Evolutionary conservation across 441 rosid genomes (phyloP).

Genomic region (Mallotus repandus): DNA sequence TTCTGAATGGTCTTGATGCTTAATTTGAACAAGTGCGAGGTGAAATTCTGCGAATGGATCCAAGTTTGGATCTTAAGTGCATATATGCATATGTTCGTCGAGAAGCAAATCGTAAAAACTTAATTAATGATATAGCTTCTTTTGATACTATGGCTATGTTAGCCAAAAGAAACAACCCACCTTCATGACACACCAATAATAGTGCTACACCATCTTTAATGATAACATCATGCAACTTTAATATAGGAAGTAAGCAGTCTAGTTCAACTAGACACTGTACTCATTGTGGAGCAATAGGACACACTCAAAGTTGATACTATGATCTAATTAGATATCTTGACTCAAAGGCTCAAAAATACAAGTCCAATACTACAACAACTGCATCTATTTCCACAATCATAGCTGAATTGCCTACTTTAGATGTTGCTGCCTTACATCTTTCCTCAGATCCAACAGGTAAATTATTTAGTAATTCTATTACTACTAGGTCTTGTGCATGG

Average conservation of each 20-base stretch:
- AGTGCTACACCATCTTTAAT: no score
- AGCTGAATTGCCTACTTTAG: no score
- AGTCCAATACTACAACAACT: neutral
- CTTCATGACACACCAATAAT: neutral
- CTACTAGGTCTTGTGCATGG: no score
- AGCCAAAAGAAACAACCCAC: neutral
- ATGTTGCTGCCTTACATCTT: no score
- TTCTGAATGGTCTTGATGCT: conserved; percentile 12
- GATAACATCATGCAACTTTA: no score
- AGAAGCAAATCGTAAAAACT: conserved; percentile 8
- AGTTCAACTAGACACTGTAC: neutral
- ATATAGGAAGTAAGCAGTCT: no score
- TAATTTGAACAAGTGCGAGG: conserved; percentile 12
- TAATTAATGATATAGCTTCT: no score
- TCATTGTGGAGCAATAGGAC: neutral
- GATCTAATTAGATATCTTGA: no score
- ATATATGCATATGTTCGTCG: conserved; percentile 11
- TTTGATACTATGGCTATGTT: no score
- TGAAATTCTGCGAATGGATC: conserved; percentile 12
- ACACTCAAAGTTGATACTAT: neutral
- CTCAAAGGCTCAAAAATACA: neutral
- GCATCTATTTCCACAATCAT: no score
- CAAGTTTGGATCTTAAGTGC: conserved; percentile 12
- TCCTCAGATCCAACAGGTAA: no score
- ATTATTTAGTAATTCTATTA: no score